Base-by-base conservation (phyloP, 768 basidiomycete genomes). In the Gelatoporia subvermispora region DNA sequence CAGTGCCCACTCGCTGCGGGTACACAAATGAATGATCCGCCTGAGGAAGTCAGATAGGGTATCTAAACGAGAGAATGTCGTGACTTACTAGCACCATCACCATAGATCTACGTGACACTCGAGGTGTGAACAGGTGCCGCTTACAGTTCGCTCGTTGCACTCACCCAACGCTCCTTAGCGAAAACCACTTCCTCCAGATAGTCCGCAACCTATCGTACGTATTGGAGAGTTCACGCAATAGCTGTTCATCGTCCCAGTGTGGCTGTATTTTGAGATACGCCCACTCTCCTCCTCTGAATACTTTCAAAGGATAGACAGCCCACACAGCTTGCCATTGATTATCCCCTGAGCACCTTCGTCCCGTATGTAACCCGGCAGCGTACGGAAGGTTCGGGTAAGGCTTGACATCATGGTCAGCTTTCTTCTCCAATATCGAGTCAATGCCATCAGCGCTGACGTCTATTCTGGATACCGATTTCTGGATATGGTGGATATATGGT, bases 1-100 rank as follows among this genome's bases (percentile, higher is more conserved):
- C 53, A 2, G 53, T 53, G 10, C 55, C 55, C 7, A 60, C 22
- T 16, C 58, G 48, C 11, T 52, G 50, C 1, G 58, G 58, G 39
- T 54, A 60, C 2, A 60, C 40, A 22, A 43, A 52, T 4, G 53
- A 49, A 43, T 57, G 55, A 39, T 60, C 58, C 0, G 50, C 48
- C 58, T 60, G 22, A 17, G n/a, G n/a, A n/a, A n/a, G n/a, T n/a
- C n/a, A n/a, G 20, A 18, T 41, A 35, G 10, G 22, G 7, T 23
- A 13, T 10, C 21, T 28, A 35, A 45, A 38, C 37, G 8, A 16
- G n/a, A 49, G 10, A 36, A 25, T n/a, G 22, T 18, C 15, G 35
- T 9, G 18, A 49, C 54, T 36, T 31, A 58, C 57, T 40, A 53
- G 47, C 5, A 58, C 57, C 54, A 55, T 58, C 1, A 51, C 53